Evolutionary conservation across 108 stramenopile species (phyloP).

Genomic region (Ochromonas danica): DNA sequence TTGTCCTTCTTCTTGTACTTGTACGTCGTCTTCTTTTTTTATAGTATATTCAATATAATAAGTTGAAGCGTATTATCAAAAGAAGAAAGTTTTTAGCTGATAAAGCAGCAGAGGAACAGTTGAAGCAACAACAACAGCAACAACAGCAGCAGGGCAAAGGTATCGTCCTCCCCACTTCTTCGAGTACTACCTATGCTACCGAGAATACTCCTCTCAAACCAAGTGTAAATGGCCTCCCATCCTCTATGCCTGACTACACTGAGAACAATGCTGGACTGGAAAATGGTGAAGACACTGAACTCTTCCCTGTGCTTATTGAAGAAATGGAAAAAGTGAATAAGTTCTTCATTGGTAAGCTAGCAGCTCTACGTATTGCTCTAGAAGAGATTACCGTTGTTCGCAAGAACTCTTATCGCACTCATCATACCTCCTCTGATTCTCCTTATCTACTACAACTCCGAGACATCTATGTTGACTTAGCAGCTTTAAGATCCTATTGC

Average conservation of each 20-base stretch:
- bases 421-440: conserved; percentile 33
- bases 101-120: background rate
- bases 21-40: background rate
- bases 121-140: background rate
- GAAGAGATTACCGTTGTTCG: conserved; percentile 32
- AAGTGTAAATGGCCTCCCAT: too few relatives aligned
- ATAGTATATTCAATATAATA: conserved; percentile 32
- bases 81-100: background rate
- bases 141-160: too few relatives aligned
- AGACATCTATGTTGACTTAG: conserved; percentile 46
- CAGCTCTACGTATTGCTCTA: conserved; percentile 38
- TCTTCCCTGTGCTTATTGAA: conserved; percentile 11
- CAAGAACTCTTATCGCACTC: conserved; percentile 42
- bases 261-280: too few relatives aligned
- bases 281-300: conserved; percentile 23
- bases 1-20: background rate
- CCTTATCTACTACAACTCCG: background rate
- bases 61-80: conserved; percentile 10
- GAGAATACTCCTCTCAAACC: conserved; percentile 7
- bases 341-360: conserved; percentile 44
- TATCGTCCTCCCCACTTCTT: too few relatives aligned
- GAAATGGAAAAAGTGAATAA: background rate
- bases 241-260: too few relatives aligned
- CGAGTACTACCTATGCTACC: too few relatives aligned
- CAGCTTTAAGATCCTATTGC: conserved; percentile 10